Evolutionary conservation across 768 basidiomycete species (phyloP).

Genomic region (Mycena epipterygia): DNA sequence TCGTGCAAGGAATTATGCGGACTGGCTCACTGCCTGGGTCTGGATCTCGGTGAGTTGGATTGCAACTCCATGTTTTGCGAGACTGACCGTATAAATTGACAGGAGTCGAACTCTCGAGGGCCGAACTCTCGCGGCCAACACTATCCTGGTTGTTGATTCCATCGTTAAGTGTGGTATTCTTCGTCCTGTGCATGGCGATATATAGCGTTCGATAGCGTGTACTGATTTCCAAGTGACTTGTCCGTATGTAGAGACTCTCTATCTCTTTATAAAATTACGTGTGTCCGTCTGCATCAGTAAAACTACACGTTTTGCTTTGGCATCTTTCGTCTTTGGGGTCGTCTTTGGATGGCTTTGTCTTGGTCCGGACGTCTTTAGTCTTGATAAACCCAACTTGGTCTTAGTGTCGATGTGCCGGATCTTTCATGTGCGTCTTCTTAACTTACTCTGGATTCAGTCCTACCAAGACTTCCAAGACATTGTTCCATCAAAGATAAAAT

Average conservation of each 20-base stretch:
- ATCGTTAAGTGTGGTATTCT: constrained; percentile 10
- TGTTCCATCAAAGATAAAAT: too few relatives aligned
- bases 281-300: too few relatives aligned
- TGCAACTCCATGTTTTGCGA: constrained; percentile 7
- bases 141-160: constrained; percentile 2
- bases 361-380: too few relatives aligned
- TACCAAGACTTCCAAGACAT: too few relatives aligned
- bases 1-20: constrained; percentile 5
- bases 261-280: too few relatives aligned
- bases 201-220: constrained; percentile 1
- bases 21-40: constrained; percentile 3
- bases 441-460: too few relatives aligned
- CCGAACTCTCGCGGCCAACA: constrained; percentile 4
- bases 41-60: constrained; percentile 1
- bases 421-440: too few relatives aligned
- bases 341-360: too few relatives aligned
- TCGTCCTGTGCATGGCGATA: constrained; percentile 2
- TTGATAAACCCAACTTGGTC: too few relatives aligned
- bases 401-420: too few relatives aligned
- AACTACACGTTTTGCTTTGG: too few relatives aligned
- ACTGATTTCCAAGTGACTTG: constrained; percentile 3
- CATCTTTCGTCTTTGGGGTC: too few relatives aligned
- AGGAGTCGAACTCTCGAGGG: constrained; percentile 14
- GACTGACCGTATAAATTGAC: constrained; percentile 8
- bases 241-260: not conserved